phyloP scores from a whole-genome alignment of 2,329 filamentous ascomycete species.

The Aureobasidium sp. region DNA sequence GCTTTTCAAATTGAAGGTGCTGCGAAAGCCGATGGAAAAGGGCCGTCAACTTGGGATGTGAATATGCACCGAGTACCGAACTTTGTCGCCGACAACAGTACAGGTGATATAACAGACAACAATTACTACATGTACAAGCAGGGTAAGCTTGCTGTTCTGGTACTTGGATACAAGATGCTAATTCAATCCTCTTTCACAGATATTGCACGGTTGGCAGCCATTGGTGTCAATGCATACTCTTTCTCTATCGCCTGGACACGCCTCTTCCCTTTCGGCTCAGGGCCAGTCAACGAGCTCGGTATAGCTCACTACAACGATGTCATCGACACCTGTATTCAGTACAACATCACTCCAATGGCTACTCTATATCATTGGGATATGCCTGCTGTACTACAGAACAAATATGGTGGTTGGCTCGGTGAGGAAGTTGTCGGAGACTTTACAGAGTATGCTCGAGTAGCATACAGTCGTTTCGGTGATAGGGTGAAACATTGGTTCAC shows the following conservation, averaged over 20 bases:
- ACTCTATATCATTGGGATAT: slow-evolving; percentile 40
- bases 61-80: slow-evolving; percentile 23
- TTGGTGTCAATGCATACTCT: slow-evolving; percentile 27
- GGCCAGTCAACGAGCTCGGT: slow-evolving; percentile 37
- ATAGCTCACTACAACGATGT: slow-evolving; percentile 42
- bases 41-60: slow-evolving; percentile 24
- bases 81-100: slow-evolving; percentile 27
- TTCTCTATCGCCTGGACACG: slow-evolving; percentile 42
- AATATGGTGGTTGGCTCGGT: slow-evolving; percentile 33
- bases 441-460: slow-evolving; percentile 32
- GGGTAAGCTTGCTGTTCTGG: neutral
- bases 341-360: slow-evolving; percentile 35
- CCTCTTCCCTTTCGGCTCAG: slow-evolving; percentile 40
- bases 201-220: slow-evolving; percentile 31
- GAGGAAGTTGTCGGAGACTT: slow-evolving; percentile 30
- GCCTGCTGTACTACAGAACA: slow-evolving; percentile 24
- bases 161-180: neutral
- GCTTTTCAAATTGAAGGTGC: slow-evolving; percentile 27
- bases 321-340: slow-evolving; percentile 29
- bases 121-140: slow-evolving; percentile 31
- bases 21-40: slow-evolving; percentile 22
- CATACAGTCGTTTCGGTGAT: slow-evolving; percentile 30
- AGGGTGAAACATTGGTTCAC: slow-evolving; percentile 34
- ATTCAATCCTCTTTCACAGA: slow-evolving; percentile 11
- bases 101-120: slow-evolving; percentile 38